Percentiles rank a stretch among this genome's conserved stretches.
Conservation (phyloP, 371 early-diverging fungal genomes). For the Rhizomucor pusillus region DNA sequence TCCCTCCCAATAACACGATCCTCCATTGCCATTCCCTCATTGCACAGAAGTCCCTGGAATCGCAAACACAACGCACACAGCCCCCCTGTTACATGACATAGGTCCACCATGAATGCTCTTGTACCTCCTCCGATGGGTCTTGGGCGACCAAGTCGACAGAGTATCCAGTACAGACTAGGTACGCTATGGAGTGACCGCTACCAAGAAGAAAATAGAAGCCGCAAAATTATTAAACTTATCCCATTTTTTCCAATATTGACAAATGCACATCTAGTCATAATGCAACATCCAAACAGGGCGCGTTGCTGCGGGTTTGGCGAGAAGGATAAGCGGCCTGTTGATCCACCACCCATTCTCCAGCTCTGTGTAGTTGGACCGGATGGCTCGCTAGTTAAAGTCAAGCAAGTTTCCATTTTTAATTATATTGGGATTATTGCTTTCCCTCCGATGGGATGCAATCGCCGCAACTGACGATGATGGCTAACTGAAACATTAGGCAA, state of each 20-base stretch:
- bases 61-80: neutral
- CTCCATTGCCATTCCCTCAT: neutral
- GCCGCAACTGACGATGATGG: neutral
- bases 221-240: neutral
- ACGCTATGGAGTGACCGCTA: neutral
- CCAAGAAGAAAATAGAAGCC: no score
- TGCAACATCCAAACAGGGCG: constrained; percentile 65
- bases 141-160: constrained; percentile 18
- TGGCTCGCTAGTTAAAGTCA: constrained; percentile 9
- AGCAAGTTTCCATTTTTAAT: constrained; percentile 3
- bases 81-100: neutral
- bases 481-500: neutral
- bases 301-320: constrained; percentile 73
- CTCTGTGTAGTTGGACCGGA: constrained; percentile 20
- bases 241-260: neutral
- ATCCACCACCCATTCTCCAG: constrained; percentile 67
- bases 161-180: constrained; percentile 22
- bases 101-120: constrained; percentile 3
- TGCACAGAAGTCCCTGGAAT: neutral
- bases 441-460: neutral
- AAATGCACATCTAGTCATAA: constrained; percentile 26
- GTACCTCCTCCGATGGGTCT: constrained; percentile 23
- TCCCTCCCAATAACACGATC: no score
- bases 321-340: constrained; percentile 68
- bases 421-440: no score